Conservation (phyloP, 2,329 filamentous ascomycete genomes). For the Paracamarosporium sp. region DNA sequence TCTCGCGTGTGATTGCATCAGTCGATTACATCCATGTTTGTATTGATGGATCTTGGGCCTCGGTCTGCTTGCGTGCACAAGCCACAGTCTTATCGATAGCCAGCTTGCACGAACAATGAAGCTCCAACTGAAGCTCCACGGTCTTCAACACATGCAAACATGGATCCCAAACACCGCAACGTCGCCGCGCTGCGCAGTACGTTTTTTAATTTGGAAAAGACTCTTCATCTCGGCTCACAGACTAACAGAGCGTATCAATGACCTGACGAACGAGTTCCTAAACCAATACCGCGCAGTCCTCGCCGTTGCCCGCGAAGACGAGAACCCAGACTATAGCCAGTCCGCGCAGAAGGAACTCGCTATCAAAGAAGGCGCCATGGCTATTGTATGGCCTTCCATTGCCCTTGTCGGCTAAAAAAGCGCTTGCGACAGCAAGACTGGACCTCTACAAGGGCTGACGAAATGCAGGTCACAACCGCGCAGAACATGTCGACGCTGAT, state of each 20-base stretch:
- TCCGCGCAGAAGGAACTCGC: slow-evolving; percentile 10
- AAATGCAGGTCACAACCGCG: slow-evolving; percentile 60
- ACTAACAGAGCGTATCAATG: slow-evolving; percentile 11
- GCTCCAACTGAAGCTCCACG: neutral
- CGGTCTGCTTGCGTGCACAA: neutral
- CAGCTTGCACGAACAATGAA: neutral
- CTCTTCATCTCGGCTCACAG: neutral
- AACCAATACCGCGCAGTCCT: slow-evolving; percentile 11
- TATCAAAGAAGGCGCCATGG: slow-evolving; percentile 11
- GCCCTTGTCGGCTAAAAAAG: neutral
- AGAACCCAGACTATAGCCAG: slow-evolving; percentile 8
- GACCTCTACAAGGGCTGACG: neutral
- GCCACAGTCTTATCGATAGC: slow-evolving; percentile 4
- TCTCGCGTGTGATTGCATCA: no score
- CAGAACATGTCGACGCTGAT: slow-evolving; percentile 69
- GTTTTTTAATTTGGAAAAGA: no score
- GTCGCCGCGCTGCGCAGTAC: slow-evolving; percentile 49
- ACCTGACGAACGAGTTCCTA: slow-evolving; percentile 3
- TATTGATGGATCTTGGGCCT: neutral
- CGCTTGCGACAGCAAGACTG: neutral
- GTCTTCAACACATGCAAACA: slow-evolving; percentile 21
- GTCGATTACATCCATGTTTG: no score
- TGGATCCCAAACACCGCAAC: slow-evolving; percentile 52
- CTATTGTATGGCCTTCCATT: slow-evolving; percentile 3
- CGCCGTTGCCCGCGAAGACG: slow-evolving; percentile 6